These are phyloP conservation scores for Cicer pinnatifidum DNA, from an alignment of 306 rosid genomes.

Conservation along the genomic window DNA sequence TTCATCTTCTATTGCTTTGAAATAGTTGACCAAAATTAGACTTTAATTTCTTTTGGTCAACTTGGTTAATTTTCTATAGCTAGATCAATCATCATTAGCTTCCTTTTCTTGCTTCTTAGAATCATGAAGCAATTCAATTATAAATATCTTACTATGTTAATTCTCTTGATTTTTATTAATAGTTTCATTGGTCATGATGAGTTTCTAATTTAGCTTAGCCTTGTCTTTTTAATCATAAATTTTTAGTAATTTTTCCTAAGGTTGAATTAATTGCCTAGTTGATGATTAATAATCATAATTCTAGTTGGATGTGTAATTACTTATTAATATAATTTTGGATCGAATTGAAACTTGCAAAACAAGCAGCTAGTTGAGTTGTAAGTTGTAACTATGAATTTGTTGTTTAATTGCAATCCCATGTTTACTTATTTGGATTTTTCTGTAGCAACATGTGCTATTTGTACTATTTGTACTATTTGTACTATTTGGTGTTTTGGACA, in stretches of 20 bases:
- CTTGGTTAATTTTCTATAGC: not conserved
- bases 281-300: constrained; percentile 14
- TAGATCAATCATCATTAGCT: constrained; percentile 25
- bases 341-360: constrained; percentile 26
- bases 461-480: constrained; percentile 3
- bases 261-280: constrained; percentile 17
- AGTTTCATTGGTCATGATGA: constrained; percentile 9
- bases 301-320: constrained; percentile 21
- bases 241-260: constrained; percentile 21
- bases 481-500: not conserved
- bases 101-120: constrained; percentile 22
- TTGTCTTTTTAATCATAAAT: constrained; percentile 15
- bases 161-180: constrained; percentile 23
- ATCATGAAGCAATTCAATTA: constrained; percentile 30
- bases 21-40: constrained; percentile 49
- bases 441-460: constrained; percentile 4
- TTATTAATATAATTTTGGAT: constrained; percentile 22
- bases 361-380: constrained; percentile 20
- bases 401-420: constrained; percentile 15
- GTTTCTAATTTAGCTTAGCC: constrained; percentile 27
- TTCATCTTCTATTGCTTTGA: constrained; percentile 41
- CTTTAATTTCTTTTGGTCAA: constrained; percentile 39
- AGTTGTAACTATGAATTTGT: constrained; percentile 21
- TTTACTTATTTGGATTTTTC: constrained; percentile 25
- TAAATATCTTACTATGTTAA: constrained; percentile 7